These are phyloP conservation scores for Corrigiola litoralis DNA, from an alignment of 179 eudicot genomes.

Conservation along the genomic window DNA sequence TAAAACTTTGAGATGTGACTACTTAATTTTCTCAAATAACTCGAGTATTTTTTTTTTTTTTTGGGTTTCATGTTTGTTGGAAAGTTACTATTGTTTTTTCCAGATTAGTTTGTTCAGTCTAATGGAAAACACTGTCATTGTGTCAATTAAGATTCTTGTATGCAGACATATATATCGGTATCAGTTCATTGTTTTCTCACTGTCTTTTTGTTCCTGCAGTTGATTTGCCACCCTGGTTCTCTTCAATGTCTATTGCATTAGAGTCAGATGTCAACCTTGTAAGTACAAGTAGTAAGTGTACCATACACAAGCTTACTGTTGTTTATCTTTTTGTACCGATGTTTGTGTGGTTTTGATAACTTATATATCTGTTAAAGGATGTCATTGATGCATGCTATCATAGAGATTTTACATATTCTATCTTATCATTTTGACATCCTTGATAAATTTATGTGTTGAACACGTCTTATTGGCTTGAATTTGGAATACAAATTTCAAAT, in stretches of 20 bases:
- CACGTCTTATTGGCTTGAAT: no score
- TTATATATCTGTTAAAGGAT: background rate
- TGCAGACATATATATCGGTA: background rate
- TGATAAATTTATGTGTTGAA: background rate
- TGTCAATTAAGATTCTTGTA: background rate
- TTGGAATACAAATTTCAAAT: background rate
- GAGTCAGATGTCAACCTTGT: slow-evolving; percentile 81
- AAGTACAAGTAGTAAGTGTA: slow-evolving; percentile 40
- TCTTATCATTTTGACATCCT: background rate
- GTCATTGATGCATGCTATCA: no score
- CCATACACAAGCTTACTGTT: slow-evolving; percentile 5
- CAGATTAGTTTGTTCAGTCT: no score
- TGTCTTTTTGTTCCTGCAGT: slow-evolving; percentile 49
- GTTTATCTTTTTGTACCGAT: background rate
- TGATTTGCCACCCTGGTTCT: slow-evolving; percentile 87
- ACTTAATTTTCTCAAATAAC: no score
- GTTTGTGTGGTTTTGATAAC: background rate
- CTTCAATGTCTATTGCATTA: slow-evolving; percentile 61
- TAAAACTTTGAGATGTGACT: no score
- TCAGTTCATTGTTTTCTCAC: slow-evolving; percentile 1
- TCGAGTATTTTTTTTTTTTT: no score
- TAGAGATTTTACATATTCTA: no score
- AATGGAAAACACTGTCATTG: no score
- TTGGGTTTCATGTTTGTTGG: no score
- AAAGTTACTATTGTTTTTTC: no score